Conservation (phyloP, 139 green algal genomes). For the Coelastrella sp. region DNA sequence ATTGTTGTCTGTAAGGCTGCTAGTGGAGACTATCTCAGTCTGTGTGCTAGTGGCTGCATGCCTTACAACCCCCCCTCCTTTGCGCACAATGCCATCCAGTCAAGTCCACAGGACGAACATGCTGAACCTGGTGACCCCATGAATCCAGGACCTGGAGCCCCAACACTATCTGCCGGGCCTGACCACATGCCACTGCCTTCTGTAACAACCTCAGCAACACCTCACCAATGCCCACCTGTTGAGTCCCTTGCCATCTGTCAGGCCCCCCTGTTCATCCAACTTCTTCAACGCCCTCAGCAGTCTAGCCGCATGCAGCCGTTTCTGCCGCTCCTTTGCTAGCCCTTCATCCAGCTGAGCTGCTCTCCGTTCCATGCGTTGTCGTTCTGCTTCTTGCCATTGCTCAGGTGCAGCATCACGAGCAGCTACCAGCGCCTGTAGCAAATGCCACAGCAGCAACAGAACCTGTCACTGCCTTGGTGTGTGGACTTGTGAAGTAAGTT, state of each 20-base stretch:
- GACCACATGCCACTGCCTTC: too few relatives aligned
- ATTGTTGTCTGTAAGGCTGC: neutral
- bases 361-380: neutral
- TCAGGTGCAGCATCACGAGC: conserved; percentile 9
- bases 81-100: too few relatives aligned
- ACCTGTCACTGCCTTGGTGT: neutral
- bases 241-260: neutral
- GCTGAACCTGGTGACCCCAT: too few relatives aligned
- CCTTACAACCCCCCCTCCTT: too few relatives aligned
- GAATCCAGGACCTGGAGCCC: too few relatives aligned
- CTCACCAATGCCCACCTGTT: neutral
- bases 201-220: neutral
- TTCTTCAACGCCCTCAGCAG: conserved; percentile 17
- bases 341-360: conserved; percentile 30
- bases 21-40: neutral
- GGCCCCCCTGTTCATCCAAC: conserved; percentile 15
- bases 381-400: conserved; percentile 1
- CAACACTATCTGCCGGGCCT: too few relatives aligned
- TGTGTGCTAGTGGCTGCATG: neutral
- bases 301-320: conserved; percentile 11
- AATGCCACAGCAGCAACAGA: neutral
- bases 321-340: conserved; percentile 28
- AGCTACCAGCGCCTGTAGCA: conserved; percentile 8
- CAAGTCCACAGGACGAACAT: too few relatives aligned
- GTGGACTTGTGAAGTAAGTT: too few relatives aligned